These are phyloP conservation scores for Chlorella ohadii DNA, from an alignment of 139 green algal species.

Conservation along the genomic window DNA sequence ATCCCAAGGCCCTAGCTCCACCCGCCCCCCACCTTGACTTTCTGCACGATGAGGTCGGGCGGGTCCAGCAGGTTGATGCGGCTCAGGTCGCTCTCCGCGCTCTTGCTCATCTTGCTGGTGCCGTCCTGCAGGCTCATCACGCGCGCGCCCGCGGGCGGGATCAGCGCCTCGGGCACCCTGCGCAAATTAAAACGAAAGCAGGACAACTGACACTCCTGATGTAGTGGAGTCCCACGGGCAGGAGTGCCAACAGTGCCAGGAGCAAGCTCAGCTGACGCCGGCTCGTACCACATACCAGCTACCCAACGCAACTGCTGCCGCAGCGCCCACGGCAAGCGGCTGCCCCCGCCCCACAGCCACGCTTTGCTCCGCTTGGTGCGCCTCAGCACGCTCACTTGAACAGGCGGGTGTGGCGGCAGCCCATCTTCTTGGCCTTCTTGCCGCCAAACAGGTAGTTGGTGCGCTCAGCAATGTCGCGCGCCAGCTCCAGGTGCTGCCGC, in stretches of 20 bases:
- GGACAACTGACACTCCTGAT: too few relatives aligned
- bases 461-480: slow-evolving; percentile 73
- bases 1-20: too few relatives aligned
- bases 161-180: slow-evolving; percentile 93
- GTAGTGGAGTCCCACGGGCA: too few relatives aligned
- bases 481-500: slow-evolving; percentile 92
- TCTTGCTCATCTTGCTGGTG: slow-evolving; percentile 97
- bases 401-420: slow-evolving; percentile 81
- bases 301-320: neutral
- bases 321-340: neutral
- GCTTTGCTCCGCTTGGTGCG: too few relatives aligned
- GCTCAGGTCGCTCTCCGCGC: slow-evolving; percentile 83
- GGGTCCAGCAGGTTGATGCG: slow-evolving; percentile 97
- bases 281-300: too few relatives aligned
- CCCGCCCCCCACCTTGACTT: slow-evolving; percentile 81
- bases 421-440: slow-evolving; percentile 95
- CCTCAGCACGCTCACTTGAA: too few relatives aligned
- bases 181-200: too few relatives aligned
- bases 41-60: slow-evolving; percentile 84
- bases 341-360: neutral
- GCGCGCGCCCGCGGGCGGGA: slow-evolving; percentile 89
- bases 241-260: too few relatives aligned
- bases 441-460: slow-evolving; percentile 84
- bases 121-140: slow-evolving; percentile 98
- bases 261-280: too few relatives aligned